These are phyloP conservation scores for Xenosphaeropsis pyriputrescens DNA, from an alignment of 2,329 filamentous ascomycete species.

Conservation along the genomic window DNA sequence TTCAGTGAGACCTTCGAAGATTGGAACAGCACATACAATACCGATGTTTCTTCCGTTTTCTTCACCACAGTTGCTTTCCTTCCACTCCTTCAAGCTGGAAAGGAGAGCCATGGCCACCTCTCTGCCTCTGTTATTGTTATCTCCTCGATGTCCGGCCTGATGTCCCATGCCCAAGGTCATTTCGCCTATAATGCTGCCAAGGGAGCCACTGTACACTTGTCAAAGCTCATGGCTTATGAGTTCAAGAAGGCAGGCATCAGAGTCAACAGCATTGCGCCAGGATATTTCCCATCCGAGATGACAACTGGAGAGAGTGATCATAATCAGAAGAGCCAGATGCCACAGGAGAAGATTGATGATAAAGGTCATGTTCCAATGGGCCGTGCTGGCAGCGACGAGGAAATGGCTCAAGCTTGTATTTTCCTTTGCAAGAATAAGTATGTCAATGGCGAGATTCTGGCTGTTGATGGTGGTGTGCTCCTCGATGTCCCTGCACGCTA, in stretches of 20 bases:
- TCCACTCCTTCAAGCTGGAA: slow-evolving; percentile 41
- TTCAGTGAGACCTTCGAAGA: slow-evolving; percentile 47
- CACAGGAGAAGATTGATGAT: slow-evolving; percentile 32
- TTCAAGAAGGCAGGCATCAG: slow-evolving; percentile 36
- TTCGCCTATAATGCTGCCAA: slow-evolving; percentile 26
- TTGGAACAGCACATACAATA: slow-evolving; percentile 57
- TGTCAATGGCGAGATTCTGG: slow-evolving; percentile 21
- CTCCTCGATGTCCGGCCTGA: slow-evolving; percentile 13
- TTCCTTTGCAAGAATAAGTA: slow-evolving; percentile 29
- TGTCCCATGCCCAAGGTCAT: slow-evolving; percentile 13
- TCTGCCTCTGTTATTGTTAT: slow-evolving; percentile 14
- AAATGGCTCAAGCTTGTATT: slow-evolving; percentile 40
- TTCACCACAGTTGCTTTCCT: slow-evolving; percentile 49
- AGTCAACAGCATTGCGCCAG: slow-evolving; percentile 40
- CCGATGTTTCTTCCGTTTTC: slow-evolving; percentile 55
- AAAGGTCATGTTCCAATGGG: slow-evolving; percentile 31
- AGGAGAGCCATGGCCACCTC: slow-evolving; percentile 23
- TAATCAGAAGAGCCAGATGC: slow-evolving; percentile 34
- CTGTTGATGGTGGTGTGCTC: slow-evolving; percentile 35
- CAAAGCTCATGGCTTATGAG: slow-evolving; percentile 36
- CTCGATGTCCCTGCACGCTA: slow-evolving; percentile 15
- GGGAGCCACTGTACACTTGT: slow-evolving; percentile 35
- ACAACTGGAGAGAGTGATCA: slow-evolving; percentile 29
- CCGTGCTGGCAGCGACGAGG: not conserved
- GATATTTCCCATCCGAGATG: slow-evolving; percentile 41